phyloP scores from a whole-genome alignment of 139 green algal genomes.

The Picochlorum sp. region DNA sequence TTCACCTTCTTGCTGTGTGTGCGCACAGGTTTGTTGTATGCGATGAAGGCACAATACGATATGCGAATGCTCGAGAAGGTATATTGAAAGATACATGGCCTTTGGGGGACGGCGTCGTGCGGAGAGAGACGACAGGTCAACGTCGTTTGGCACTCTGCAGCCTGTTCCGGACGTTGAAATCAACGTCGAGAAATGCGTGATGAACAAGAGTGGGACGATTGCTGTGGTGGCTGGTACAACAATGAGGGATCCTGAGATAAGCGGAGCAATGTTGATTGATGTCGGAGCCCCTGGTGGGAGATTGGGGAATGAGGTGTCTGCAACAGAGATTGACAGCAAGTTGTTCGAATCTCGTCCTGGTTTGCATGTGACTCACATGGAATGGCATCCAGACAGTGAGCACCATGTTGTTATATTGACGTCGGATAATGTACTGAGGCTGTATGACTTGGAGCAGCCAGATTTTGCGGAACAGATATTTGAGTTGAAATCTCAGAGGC shows the following conservation, averaged over 20 bases:
- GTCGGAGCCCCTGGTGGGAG: background rate
- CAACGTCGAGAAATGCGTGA: slow-evolving; percentile 6
- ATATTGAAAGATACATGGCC: background rate
- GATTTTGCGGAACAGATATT: slow-evolving; percentile 39
- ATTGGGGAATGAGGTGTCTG: slow-evolving; percentile 3
- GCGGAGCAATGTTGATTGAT: slow-evolving; percentile 9
- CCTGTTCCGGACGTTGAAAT: slow-evolving; percentile 17
- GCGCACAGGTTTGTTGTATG: background rate
- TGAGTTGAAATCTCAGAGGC: slow-evolving; percentile 28
- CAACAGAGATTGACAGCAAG: slow-evolving; percentile 17
- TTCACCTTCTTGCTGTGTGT: too few relatives aligned
- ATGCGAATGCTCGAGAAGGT: background rate
- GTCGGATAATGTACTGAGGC: slow-evolving; percentile 24
- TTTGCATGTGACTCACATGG: slow-evolving; percentile 29
- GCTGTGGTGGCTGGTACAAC: slow-evolving; percentile 12
- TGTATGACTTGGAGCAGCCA: slow-evolving; percentile 29
- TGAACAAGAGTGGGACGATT: slow-evolving; percentile 21
- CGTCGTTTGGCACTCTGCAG: slow-evolving; percentile 4
- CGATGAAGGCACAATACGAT: slow-evolving; percentile 1
- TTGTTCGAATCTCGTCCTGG: slow-evolving; percentile 29
- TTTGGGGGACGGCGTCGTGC: background rate
- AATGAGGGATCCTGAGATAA: slow-evolving; percentile 21
- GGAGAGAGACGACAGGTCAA: background rate
- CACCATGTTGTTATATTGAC: slow-evolving; percentile 38
- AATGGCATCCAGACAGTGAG: slow-evolving; percentile 37